Conservation (phyloP, 2,329 filamentous ascomycete genomes). For the Verticillium nubilum region DNA sequence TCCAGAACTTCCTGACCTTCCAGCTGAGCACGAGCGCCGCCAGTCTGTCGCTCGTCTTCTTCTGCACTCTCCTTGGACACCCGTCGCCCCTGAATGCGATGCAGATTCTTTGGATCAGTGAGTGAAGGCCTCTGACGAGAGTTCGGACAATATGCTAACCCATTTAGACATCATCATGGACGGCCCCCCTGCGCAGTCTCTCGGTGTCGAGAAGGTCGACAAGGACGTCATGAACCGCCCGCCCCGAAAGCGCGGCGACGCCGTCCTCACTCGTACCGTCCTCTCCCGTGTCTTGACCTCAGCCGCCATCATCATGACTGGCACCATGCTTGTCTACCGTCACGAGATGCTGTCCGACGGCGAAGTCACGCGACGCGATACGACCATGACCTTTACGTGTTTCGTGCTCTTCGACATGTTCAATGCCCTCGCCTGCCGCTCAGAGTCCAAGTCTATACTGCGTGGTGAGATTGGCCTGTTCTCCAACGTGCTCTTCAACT, state of each 20-base stretch:
- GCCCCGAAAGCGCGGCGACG: conserved; percentile 75
- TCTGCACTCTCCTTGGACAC: conserved; percentile 90
- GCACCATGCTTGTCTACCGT: conserved; percentile 86
- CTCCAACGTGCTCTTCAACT: conserved; percentile 92
- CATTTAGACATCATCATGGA: conserved; percentile 95
- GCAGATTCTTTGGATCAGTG: conserved; percentile 99
- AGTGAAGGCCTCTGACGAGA: conserved; percentile 30
- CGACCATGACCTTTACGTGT: conserved; percentile 98
- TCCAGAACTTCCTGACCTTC: conserved; percentile 98
- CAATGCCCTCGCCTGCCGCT: conserved; percentile 90
- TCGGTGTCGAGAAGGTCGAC: conserved; percentile 93
- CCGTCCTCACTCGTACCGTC: conserved; percentile 81
- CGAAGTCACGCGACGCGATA: conserved; percentile 84
- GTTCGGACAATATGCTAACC: conserved; percentile 10
- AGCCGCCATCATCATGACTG: conserved; percentile 83
- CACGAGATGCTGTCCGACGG: conserved; percentile 85
- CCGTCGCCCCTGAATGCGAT: conserved; percentile 96
- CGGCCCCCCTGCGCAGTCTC: conserved; percentile 91
- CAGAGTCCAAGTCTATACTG: conserved; percentile 82
- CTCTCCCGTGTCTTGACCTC: conserved; percentile 83
- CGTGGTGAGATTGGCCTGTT: conserved; percentile 79
- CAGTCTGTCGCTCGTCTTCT: conserved; percentile 80
- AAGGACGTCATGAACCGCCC: conserved; percentile 90
- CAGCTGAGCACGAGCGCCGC: conserved; percentile 96
- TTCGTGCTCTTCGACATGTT: conserved; percentile 99